Conservation (phyloP, 2,329 filamentous ascomycete genomes). For the Diaporthe destruens region DNA sequence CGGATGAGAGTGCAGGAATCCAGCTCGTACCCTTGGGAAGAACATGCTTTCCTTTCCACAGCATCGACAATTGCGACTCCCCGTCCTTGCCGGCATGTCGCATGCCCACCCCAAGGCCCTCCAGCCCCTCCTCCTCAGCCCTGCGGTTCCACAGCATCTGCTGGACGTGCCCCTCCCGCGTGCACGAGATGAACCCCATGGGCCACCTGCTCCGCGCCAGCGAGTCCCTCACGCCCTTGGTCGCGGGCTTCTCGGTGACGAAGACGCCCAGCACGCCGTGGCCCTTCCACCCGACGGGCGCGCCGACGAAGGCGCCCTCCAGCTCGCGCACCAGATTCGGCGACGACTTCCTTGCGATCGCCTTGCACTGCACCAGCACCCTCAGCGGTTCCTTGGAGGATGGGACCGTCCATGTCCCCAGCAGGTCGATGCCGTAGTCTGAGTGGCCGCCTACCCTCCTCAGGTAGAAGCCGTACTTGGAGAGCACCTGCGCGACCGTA, state of each 20-base stretch:
- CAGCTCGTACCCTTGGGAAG: conserved; percentile 42
- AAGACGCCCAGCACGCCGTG: conserved; percentile 77
- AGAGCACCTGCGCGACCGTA: conserved; percentile 68
- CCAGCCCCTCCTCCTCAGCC: conserved; percentile 72
- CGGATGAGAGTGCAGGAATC: not conserved
- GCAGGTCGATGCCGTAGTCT: conserved; percentile 80
- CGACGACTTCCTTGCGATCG: conserved; percentile 61
- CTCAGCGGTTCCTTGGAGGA: conserved; percentile 55
- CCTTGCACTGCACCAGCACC: conserved; percentile 78
- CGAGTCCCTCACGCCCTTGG: conserved; percentile 82
- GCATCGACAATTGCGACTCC: conserved; percentile 61
- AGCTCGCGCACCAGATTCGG: conserved; percentile 79
- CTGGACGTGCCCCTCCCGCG: conserved; percentile 66
- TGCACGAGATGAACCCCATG: conserved; percentile 77
- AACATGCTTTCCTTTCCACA: conserved; percentile 61
- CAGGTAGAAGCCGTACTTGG: conserved; percentile 73
- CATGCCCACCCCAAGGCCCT: conserved; percentile 67
- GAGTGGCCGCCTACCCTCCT: conserved; percentile 73
- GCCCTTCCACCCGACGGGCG: conserved; percentile 79
- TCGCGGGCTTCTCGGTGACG: conserved; percentile 77
- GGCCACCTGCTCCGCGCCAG: conserved; percentile 76
- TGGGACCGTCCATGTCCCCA: conserved; percentile 77
- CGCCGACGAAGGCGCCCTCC: conserved; percentile 81
- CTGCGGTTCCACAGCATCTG: conserved; percentile 81
- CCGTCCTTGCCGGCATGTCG: conserved; percentile 53